A percentile compares a stretch with the other conserved stretches of the same genome.
These are phyloP conservation scores for Lactarius evosmus DNA, from an alignment of 768 basidiomycete genomes.

Conservation along the genomic window DNA sequence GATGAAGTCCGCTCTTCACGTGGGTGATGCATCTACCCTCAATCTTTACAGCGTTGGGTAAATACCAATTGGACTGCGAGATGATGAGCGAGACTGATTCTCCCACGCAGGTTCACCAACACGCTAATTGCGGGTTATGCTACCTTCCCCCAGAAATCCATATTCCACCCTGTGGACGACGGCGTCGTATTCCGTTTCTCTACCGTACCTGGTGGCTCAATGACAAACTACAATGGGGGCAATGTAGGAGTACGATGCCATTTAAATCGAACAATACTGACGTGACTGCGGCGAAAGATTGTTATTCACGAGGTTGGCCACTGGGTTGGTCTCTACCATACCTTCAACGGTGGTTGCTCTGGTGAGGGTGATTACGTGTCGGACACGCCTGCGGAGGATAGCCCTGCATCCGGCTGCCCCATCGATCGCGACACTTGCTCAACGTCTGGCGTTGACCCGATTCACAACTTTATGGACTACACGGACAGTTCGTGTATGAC, in stretches of 20 bases:
- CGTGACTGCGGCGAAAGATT: slow-evolving; percentile 33
- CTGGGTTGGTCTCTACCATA: slow-evolving; percentile 59
- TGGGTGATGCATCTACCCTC: too few relatives aligned
- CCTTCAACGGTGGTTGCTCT: slow-evolving; percentile 52
- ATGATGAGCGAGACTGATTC: background rate
- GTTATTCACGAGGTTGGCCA: slow-evolving; percentile 58
- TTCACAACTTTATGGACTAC: slow-evolving; percentile 57
- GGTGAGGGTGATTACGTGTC: slow-evolving; percentile 42
- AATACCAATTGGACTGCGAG: slow-evolving; percentile 19
- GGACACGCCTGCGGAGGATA: too few relatives aligned
- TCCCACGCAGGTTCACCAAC: slow-evolving; percentile 36
- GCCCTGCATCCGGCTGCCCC: too few relatives aligned
- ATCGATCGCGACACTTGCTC: too few relatives aligned
- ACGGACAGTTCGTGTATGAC: slow-evolving; percentile 49
- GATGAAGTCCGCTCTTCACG: too few relatives aligned
- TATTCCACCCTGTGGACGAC: slow-evolving; percentile 43
- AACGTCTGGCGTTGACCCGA: slow-evolving; percentile 39
- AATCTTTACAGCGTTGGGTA: too few relatives aligned
- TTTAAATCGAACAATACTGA: too few relatives aligned
- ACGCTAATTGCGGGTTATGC: slow-evolving; percentile 51
- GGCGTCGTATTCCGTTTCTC: slow-evolving; percentile 42
- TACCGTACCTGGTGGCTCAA: slow-evolving; percentile 41
- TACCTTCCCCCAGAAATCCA: slow-evolving; percentile 48
- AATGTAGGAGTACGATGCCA: slow-evolving; percentile 19
- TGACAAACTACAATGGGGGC: slow-evolving; percentile 39